Percentiles rank a stretch among this genome's conserved stretches.
Conservation (phyloP, 202 grass and related monocot genomes). For the Schoenoplectus tabernaemontani region DNA sequence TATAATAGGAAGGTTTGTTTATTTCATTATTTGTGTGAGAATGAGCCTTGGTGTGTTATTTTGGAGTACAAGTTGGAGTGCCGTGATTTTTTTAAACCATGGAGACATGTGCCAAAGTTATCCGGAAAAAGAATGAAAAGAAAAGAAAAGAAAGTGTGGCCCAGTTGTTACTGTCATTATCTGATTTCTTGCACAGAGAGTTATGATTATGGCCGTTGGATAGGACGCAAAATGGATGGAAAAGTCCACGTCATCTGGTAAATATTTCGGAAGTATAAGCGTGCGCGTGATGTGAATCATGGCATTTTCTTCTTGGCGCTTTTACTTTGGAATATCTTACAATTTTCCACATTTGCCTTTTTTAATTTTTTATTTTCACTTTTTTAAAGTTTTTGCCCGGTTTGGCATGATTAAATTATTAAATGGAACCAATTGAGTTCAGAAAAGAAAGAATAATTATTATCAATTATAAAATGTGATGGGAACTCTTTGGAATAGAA, state of each 20-base stretch:
- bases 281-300: background rate
- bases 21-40: background rate
- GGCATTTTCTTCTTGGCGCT: slow-evolving; percentile 19
- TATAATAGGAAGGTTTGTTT: background rate
- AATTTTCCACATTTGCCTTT: background rate
- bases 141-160: background rate
- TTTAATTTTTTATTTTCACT: background rate
- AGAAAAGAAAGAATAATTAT: too few species aligned
- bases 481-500: too few species aligned
- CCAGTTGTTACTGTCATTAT: background rate
- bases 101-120: background rate
- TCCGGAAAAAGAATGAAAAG: background rate
- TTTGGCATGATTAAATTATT: background rate
- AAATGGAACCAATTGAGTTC: too few species aligned
- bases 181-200: slow-evolving; percentile 1
- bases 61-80: background rate
- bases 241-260: slow-evolving; percentile 16
- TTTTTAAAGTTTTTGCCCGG: background rate
- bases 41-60: background rate
- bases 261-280: background rate
- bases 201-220: slow-evolving; percentile 18
- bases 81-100: background rate
- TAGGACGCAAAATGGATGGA: background rate
- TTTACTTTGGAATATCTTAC: background rate
- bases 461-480: too few species aligned